Evolutionary conservation across 495 filamentous ascomycete genomes (phyloP), one percentile per base, ranked within the genome.

Genomic region (Pseudevernia furfuracea): DNA sequence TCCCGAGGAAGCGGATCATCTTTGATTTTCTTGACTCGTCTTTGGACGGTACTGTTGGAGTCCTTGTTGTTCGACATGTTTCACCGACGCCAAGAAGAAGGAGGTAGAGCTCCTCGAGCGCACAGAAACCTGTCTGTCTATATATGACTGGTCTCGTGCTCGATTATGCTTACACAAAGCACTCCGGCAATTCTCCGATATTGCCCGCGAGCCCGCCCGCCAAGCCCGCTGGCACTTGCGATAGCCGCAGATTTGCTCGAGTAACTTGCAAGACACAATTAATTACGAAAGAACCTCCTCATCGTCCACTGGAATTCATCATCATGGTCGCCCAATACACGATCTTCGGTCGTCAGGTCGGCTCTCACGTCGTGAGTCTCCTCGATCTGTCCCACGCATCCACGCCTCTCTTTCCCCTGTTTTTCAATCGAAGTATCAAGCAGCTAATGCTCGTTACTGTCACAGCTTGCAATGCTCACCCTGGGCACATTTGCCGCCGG

Each of bases 251-350:
- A 32, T n/a, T n/a, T n/a, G n/a, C n/a, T n/a, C n/a, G n/a, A n/a
- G n/a, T n/a, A n/a, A n/a, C n/a, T n/a, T n/a, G n/a, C n/a, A n/a
- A n/a, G n/a, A n/a, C n/a, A n/a, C n/a, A n/a, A n/a, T n/a, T n/a
- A n/a, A n/a, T n/a, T n/a, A n/a, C n/a, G n/a, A 72, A 71, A 74
- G 69, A 74, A 71, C 71, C 71, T 70, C 70, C 73, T 64, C 71
- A 76, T 68, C 73, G 74, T 71, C 64, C 71, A 72, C 70, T 76
- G 67, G 67, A 69, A 67, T 2, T 71, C 70, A 67, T 66, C 82
- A 92, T 79, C 68, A 97, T 97, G 93, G 91, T 92, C 74, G 82
- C 79, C 72, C 84, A 84, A 74, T 97, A 96, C 85, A 85, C 80
- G 68, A 80, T 97, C 73, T 81, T 87, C 78, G 94, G 93, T 82